Conservation (phyloP, 2,329 filamentous ascomycete genomes). For the Coleophoma eucalyptorum region DNA sequence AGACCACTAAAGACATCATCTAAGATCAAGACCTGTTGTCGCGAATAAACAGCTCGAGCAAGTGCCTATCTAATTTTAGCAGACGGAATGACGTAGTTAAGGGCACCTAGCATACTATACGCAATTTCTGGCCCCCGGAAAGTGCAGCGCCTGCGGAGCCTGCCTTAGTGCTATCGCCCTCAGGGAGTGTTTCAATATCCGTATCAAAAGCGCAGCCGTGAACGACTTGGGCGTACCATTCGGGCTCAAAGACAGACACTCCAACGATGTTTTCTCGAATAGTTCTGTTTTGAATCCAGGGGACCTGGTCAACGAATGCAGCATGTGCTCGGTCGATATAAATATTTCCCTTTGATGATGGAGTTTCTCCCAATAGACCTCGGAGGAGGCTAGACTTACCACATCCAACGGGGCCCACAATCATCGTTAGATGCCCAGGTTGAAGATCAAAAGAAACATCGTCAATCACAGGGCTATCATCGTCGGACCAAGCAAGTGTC, state of each 20-base stretch:
- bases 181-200: constrained; percentile 40
- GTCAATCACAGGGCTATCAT: constrained; percentile 8
- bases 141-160: constrained; percentile 26
- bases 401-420: constrained; percentile 25
- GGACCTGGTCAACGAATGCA: constrained; percentile 38
- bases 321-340: constrained; percentile 13
- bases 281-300: constrained; percentile 39
- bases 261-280: constrained; percentile 36
- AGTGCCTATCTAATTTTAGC: constrained; percentile 37
- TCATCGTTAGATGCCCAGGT: constrained; percentile 12
- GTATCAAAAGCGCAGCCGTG: constrained; percentile 60
- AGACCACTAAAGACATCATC: constrained; percentile 26
- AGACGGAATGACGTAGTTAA: constrained; percentile 3
- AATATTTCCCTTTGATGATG: constrained; percentile 14
- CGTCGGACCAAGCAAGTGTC: constrained; percentile 11
- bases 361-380: constrained; percentile 18
- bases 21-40: constrained; percentile 17
- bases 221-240: constrained; percentile 60
- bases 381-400: constrained; percentile 22
- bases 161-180: constrained; percentile 20
- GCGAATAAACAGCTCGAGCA: constrained; percentile 44
- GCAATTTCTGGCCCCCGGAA: constrained; percentile 21
- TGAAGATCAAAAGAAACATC: constrained; percentile 11
- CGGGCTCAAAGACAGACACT: constrained; percentile 37
- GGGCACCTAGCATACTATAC: constrained; percentile 14